Evolutionary conservation across 805 yeast species (phyloP).

Genomic region (Candida ovalis): DNA sequence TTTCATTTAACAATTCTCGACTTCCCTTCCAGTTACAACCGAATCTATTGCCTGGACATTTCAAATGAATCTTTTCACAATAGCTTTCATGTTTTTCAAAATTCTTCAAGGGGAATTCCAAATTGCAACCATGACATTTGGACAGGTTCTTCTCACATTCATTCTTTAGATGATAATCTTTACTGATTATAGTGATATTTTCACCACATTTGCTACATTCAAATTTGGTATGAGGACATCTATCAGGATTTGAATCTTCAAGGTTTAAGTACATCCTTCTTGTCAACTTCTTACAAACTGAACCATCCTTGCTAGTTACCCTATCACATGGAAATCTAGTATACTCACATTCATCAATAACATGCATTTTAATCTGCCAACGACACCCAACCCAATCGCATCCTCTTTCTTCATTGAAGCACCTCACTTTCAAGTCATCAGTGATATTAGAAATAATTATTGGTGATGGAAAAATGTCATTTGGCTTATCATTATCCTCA

Average conservation of each 20-base stretch:
- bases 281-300: conserved; percentile 17
- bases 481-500: conserved; percentile 11
- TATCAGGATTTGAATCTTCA: not conserved
- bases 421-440: conserved; percentile 55
- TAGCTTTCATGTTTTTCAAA: conserved; percentile 38
- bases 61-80: conserved; percentile 38
- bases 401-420: conserved; percentile 50
- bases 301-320: conserved; percentile 8
- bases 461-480: conserved; percentile 48
- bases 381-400: conserved; percentile 55
- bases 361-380: conserved; percentile 55
- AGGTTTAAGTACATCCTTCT: conserved; percentile 16
- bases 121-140: conserved; percentile 38
- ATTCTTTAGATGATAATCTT: conserved; percentile 33
- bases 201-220: conserved; percentile 37
- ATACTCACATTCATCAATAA: conserved; percentile 36
- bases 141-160: conserved; percentile 39
- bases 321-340: conserved; percentile 35
- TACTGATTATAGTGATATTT: conserved; percentile 27
- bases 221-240: conserved; percentile 38
- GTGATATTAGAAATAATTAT: conserved; percentile 54
- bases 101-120: conserved; percentile 37
- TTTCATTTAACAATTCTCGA: conserved; percentile 24
- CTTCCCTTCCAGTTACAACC: conserved; percentile 49
- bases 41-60: conserved; percentile 44